Percentiles rank a stretch among this genome's conserved stretches.
Evolutionary conservation across 1,284 basidiomycete genomes (phyloP).

Genomic region (Rhizopogon parksii): DNA sequence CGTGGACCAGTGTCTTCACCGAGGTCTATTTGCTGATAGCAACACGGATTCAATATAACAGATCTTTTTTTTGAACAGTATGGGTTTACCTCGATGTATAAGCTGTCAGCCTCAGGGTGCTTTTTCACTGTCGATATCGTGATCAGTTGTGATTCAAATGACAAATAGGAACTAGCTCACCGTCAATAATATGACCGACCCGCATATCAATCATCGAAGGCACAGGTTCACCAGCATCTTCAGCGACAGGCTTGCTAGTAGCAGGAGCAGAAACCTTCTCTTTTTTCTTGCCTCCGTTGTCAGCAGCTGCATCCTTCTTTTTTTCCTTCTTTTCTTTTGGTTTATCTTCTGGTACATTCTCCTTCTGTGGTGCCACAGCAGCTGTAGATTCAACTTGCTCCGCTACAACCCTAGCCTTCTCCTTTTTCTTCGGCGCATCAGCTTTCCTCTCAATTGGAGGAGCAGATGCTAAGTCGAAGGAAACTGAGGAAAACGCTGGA

Average conservation of each 20-base stretch:
- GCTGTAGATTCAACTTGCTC: slow-evolving; percentile 26
- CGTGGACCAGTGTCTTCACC: slow-evolving; percentile 90
- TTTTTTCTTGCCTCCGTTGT: slow-evolving; percentile 37
- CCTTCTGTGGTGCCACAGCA: slow-evolving; percentile 23
- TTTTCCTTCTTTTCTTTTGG: slow-evolving; percentile 45
- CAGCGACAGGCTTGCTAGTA: slow-evolving; percentile 38
- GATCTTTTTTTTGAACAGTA: neutral
- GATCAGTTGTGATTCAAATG: slow-evolving; percentile 3
- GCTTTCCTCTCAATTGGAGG: slow-evolving; percentile 69
- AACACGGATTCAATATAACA: neutral
- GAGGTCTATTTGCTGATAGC: slow-evolving; percentile 80
- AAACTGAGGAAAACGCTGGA: slow-evolving; percentile 54
- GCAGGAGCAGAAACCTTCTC: slow-evolving; percentile 29
- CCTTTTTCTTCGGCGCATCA: slow-evolving; percentile 75
- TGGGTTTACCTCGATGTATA: slow-evolving; percentile 77
- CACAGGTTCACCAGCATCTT: slow-evolving; percentile 69
- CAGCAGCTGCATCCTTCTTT: slow-evolving; percentile 40
- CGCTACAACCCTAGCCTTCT: slow-evolving; percentile 56
- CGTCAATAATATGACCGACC: slow-evolving; percentile 85
- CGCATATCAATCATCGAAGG: slow-evolving; percentile 94
- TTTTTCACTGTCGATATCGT: slow-evolving; percentile 60
- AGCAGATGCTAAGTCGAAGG: slow-evolving; percentile 70
- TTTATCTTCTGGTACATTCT: slow-evolving; percentile 34
- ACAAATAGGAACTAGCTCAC: slow-evolving; percentile 38
- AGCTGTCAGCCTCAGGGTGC: slow-evolving; percentile 89